Evolutionary conservation across 2,329 filamentous ascomycete species (phyloP), one percentile per base, ranked within the genome.

Genomic region (Paecilomyces formosus): DNA sequence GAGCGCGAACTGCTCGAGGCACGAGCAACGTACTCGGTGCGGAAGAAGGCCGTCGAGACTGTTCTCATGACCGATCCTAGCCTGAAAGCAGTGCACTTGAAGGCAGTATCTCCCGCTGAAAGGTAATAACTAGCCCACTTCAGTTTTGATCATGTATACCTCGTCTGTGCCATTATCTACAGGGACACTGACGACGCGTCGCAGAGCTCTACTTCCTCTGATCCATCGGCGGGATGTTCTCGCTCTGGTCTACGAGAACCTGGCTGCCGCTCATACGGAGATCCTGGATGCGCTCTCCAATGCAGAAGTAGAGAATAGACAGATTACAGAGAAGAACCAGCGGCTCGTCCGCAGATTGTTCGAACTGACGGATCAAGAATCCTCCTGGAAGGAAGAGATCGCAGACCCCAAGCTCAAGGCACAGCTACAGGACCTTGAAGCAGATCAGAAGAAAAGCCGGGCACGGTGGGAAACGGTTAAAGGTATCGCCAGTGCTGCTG

Each of bases 401-500:
- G 74, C 79, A 39, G 81, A 88, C 65, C 72, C 78, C 5, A 79
- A 77, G 24, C 73, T 82, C 35, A 78, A 79, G 58, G 73, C 72
- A n/a, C 80, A 88, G 69, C 77, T 91, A 26, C 75, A 81, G 35
- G 75, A 74, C 55, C 75, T 87, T 11, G 84, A 90, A 65, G 74
- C 70, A 5, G 81, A 86, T 49, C 75, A 89, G 60, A 85, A 82
- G 65, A 77, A 78, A 22, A 87, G 85, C 69, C 83, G 83, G 61
- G 84, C 85, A 63, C 82, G 82, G 67, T 90, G 87, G 86, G 85
- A 85, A 66, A 85, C 88, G 21, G 83, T 93, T 72, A 94, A 93
- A 75, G 88, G 85, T 24, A 84, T 91, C 50, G 82, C 88, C n/a
- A 89, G 88, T 67, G 90, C 88, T 18, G 82, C 92, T 57, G 83